Evolutionary conservation across 148 eudicot genomes (phyloP), one percentile per base, ranked within the genome.

Genomic region (Rhododendron kiyosumense): DNA sequence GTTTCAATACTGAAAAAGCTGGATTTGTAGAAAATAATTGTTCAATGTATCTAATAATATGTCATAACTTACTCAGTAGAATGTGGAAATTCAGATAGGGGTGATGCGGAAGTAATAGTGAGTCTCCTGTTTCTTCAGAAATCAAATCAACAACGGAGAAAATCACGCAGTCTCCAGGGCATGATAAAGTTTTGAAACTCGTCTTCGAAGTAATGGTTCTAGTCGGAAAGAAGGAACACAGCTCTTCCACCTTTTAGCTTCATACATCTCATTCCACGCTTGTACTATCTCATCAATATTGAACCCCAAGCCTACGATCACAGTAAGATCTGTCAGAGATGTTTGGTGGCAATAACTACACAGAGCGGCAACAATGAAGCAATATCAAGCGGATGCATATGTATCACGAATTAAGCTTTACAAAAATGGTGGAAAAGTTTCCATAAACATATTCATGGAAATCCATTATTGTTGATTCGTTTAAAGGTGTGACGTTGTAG

Each of bases 251-350:
- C 87, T 91, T 88, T 93, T 95, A 43, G 98, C 99, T 84, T 97
- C 99, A 86, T 93, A 93, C 99, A 97, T 93, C 85, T 97, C 99
- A 71, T 94, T 94, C 99, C 99, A 97, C 71, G 99, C 99, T 85
- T 97, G 98, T 86, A 97, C 92, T 90, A 95, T 93, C 95, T 97
- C 99, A 83, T 97, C 98, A 83, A 97, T 93, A 81, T 95, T 95
- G 93, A 97, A 97, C 38, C 96, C 96, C 85, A 95, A 63, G 26
- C 99, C 98, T 95, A 88, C 34, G 81, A 90, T 14, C 83, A 86
- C 86, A 48, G 38, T 32, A 69, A 54, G 38, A 71, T 14, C 57
- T 38, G 24, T 88, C 77, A 90, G 85, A 78, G 79, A 90, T 5
- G 83, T 71, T 67, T 30, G 51, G 54, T 30, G 51, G 54, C 83